Evolutionary conservation across 768 basidiomycete genomes (phyloP).

Genomic region (Nevesoporus exiguus): DNA sequence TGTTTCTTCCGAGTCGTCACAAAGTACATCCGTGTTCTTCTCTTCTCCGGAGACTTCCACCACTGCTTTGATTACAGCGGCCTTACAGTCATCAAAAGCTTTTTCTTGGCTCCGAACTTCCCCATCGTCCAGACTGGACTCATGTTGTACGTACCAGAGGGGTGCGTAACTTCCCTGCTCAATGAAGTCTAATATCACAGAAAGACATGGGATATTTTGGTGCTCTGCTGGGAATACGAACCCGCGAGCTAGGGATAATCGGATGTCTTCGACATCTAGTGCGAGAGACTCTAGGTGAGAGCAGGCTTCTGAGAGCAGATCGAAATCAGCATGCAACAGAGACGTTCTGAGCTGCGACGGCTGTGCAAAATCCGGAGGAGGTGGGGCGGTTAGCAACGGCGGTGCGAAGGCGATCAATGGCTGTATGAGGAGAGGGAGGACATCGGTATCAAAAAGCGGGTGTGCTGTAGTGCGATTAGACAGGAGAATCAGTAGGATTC

Average conservation of each 20-base stretch:
- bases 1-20: constrained; percentile 56
- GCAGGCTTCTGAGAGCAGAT: constrained; percentile 69
- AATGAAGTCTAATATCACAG: constrained; percentile 67
- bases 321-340: constrained; percentile 64
- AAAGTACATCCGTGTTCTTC: constrained; percentile 72
- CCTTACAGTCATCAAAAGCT: constrained; percentile 78
- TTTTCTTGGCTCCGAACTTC: constrained; percentile 64
- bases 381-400: constrained; percentile 40
- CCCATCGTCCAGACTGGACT: constrained; percentile 32
- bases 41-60: constrained; percentile 85
- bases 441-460: constrained; percentile 57
- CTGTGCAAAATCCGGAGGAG: constrained; percentile 37
- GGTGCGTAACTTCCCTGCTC: constrained; percentile 67
- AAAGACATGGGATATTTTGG: constrained; percentile 54
- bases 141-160: constrained; percentile 51
- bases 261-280: constrained; percentile 74
- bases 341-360: constrained; percentile 40
- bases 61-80: constrained; percentile 78
- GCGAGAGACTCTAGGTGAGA: constrained; percentile 74
- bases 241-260: constrained; percentile 66
- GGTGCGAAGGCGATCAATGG: constrained; percentile 60
- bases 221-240: constrained; percentile 57
- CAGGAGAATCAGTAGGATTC: neutral
- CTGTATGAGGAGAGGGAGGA: constrained; percentile 59
- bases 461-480: constrained; percentile 37